Conservation (phyloP, 2,329 filamentous ascomycete genomes). For the Colletotrichum orchidophilum region DNA sequence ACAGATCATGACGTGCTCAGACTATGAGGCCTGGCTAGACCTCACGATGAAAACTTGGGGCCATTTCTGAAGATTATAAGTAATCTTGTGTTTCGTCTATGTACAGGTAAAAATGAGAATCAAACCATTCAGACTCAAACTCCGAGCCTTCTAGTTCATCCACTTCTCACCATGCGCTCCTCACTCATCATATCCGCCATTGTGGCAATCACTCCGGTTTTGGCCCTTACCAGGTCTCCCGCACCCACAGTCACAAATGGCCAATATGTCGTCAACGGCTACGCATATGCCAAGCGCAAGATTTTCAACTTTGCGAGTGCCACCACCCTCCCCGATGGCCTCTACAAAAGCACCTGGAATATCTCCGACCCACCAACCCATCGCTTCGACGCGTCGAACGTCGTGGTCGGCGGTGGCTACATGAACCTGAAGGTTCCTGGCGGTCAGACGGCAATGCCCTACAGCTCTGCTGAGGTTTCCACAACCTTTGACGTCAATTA, state of each 20-base stretch:
- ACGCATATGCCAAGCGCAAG: slow-evolving; percentile 37
- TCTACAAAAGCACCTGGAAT: slow-evolving; percentile 38
- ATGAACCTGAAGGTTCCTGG: slow-evolving; percentile 41
- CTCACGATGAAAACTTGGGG: not conserved
- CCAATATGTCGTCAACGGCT: slow-evolving; percentile 38
- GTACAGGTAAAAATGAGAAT: too few relatives aligned
- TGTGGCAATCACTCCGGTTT: not conserved
- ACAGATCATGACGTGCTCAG: not conserved
- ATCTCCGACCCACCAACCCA: slow-evolving; percentile 24
- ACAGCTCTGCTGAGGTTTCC: slow-evolving; percentile 37
- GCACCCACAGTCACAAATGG: slow-evolving; percentile 23
- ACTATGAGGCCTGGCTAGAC: not conserved
- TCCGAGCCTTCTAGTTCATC: not conserved
- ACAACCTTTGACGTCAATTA: slow-evolving; percentile 42
- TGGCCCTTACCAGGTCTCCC: slow-evolving; percentile 12
- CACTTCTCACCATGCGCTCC: not conserved
- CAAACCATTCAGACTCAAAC: not conserved
- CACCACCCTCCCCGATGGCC: slow-evolving; percentile 36
- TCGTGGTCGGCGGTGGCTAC: slow-evolving; percentile 39
- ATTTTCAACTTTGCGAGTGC: slow-evolving; percentile 36
- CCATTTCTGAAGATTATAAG: not conserved
- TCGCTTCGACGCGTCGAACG: slow-evolving; percentile 33
- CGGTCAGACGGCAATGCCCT: slow-evolving; percentile 38
- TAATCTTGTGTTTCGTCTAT: not conserved
- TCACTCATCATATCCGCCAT: not conserved